These are phyloP conservation scores for Massospora cicadina DNA, from an alignment of 371 early-diverging fungal species.

Conservation along the genomic window DNA sequence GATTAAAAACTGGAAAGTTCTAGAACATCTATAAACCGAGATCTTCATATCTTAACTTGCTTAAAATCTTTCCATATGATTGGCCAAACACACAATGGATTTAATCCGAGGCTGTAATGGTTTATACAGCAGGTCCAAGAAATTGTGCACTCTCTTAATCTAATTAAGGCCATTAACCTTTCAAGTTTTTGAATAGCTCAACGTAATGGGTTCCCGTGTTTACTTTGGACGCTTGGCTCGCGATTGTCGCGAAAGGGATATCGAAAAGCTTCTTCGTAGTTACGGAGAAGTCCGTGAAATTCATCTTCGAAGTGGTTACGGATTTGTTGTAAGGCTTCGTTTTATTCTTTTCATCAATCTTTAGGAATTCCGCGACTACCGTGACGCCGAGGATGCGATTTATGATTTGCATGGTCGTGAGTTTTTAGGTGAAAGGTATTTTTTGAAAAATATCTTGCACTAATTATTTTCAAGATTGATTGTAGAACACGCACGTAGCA, in stretches of 20 bases:
- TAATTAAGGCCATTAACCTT: neutral
- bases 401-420: slow-evolving; percentile 44
- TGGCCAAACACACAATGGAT: neutral
- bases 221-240: slow-evolving; percentile 52
- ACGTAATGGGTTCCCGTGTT: slow-evolving; percentile 25
- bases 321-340: slow-evolving; percentile 30
- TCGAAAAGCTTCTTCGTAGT: slow-evolving; percentile 42
- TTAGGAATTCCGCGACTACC: slow-evolving; percentile 39
- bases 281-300: slow-evolving; percentile 56
- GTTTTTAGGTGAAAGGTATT: slow-evolving; percentile 57
- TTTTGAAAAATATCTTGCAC: neutral
- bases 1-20: neutral
- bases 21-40: neutral
- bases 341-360: neutral
- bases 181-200: neutral
- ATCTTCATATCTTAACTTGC: neutral
- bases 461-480: slow-evolving; percentile 2
- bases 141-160: neutral
- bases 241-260: slow-evolving; percentile 42
- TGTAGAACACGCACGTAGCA: slow-evolving; percentile 2
- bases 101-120: neutral
- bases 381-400: slow-evolving; percentile 60
- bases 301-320: slow-evolving; percentile 50
- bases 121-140: too few relatives aligned
- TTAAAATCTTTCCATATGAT: neutral